Evolutionary conservation across 2,329 filamentous ascomycete species (phyloP).

Genomic region (Phaeophleospora eucalypticola): DNA sequence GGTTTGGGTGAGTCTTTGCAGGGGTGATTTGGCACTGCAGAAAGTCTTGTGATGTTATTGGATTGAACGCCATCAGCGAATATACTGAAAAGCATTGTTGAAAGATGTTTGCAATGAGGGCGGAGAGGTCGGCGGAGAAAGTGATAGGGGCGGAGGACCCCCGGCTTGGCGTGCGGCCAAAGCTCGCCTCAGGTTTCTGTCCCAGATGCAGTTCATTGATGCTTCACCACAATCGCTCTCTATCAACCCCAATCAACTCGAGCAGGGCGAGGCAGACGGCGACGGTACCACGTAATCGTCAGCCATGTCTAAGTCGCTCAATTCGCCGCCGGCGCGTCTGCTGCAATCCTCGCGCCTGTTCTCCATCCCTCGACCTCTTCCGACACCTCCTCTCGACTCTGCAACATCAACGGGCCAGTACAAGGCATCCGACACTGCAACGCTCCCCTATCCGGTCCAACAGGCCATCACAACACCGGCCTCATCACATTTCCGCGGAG

Average conservation of each 20-base stretch:
- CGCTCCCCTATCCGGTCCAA: slow-evolving; percentile 72
- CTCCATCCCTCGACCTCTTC: slow-evolving; percentile 73
- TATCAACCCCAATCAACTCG: too few relatives aligned
- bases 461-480: slow-evolving; percentile 76
- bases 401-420: slow-evolving; percentile 46
- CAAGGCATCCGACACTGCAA: slow-evolving; percentile 64
- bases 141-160: background rate
- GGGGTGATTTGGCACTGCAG: too few relatives aligned
- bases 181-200: too few relatives aligned
- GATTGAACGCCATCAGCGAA: too few relatives aligned
- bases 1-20: slow-evolving; percentile 4
- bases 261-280: too few relatives aligned
- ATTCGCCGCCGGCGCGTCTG: slow-evolving; percentile 61
- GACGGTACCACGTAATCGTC: too few relatives aligned
- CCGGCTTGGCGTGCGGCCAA: background rate
- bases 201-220: too few relatives aligned
- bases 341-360: slow-evolving; percentile 87
- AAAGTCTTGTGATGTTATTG: too few relatives aligned
- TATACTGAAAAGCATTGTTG: too few relatives aligned
- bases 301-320: slow-evolving; percentile 36
- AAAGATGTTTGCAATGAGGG: background rate
- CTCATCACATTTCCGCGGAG: slow-evolving; percentile 68
- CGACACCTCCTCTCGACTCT: slow-evolving; percentile 49
- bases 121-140: background rate
- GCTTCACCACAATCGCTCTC: too few relatives aligned